These are phyloP conservation scores for Homolaphlyctis polyrhiza DNA, from an alignment of 371 early-diverging fungal species.

Conservation along the genomic window DNA sequence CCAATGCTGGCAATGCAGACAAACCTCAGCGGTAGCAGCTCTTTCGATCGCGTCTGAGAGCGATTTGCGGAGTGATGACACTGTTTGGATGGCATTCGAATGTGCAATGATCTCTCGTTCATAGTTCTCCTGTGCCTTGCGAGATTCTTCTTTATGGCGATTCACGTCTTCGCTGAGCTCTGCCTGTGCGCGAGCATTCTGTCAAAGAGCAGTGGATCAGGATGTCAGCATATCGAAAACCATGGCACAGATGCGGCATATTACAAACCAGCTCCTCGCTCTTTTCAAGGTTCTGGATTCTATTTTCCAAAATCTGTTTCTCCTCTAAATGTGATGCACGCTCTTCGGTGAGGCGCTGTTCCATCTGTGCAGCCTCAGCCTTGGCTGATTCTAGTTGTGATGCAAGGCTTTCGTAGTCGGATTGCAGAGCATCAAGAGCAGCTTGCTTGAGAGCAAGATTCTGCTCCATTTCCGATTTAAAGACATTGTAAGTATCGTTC, in stretches of 20 bases:
- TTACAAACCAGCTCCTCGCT: slow-evolving; percentile 18
- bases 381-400: slow-evolving; percentile 36
- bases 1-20: too few species aligned
- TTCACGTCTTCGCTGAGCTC: slow-evolving; percentile 41
- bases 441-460: slow-evolving; percentile 11
- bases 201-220: too few species aligned
- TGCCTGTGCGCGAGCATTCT: slow-evolving; percentile 35
- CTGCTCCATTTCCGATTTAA: slow-evolving; percentile 29
- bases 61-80: too few species aligned
- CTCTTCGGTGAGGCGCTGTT: slow-evolving; percentile 41
- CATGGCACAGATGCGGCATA: too few species aligned
- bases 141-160: slow-evolving; percentile 26
- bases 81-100: slow-evolving; percentile 23
- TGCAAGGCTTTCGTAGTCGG: slow-evolving; percentile 5
- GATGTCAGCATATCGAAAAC: too few species aligned
- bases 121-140: slow-evolving; percentile 25
- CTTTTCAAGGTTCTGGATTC: slow-evolving; percentile 43
- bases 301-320: slow-evolving; percentile 47
- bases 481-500: slow-evolving; percentile 34
- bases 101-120: slow-evolving; percentile 24
- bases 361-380: slow-evolving; percentile 37
- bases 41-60: too few species aligned
- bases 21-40: too few species aligned
- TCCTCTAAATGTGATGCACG: slow-evolving; percentile 52
- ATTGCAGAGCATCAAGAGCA: not conserved